Evolutionary conservation across 495 filamentous ascomycete genomes (phyloP).

Genomic region (Xylaria longipes): DNA sequence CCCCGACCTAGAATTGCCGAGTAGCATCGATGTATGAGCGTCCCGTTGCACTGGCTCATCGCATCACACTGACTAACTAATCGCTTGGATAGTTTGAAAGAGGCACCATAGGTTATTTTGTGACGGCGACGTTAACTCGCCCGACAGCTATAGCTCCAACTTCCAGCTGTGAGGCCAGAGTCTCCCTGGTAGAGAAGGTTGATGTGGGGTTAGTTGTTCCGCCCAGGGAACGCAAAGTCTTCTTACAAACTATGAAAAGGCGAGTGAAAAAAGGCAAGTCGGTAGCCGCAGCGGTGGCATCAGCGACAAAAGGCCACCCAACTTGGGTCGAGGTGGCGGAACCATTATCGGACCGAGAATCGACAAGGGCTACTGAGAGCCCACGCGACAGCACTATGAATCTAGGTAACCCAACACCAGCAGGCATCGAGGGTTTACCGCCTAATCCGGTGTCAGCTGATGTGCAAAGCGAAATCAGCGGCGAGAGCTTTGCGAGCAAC

Average conservation of each 20-base stretch:
- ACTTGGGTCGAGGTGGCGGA: constrained; percentile 39
- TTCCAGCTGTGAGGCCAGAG: constrained; percentile 75
- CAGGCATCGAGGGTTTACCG: constrained; percentile 30
- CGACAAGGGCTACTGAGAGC: constrained; percentile 48
- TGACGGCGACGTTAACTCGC: constrained; percentile 87
- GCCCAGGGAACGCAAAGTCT: constrained; percentile 75
- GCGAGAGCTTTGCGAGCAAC: constrained; percentile 51
- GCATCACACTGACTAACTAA: constrained; percentile 34
- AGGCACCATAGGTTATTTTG: constrained; percentile 88
- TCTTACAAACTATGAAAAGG: constrained; percentile 74
- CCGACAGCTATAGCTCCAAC: constrained; percentile 87
- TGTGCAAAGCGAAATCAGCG: constrained; percentile 53
- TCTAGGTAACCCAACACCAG: constrained; percentile 42
- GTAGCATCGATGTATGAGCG: constrained; percentile 85
- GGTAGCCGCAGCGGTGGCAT: constrained; percentile 33
- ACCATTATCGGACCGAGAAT: constrained; percentile 45
- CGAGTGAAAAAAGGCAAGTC: constrained; percentile 60
- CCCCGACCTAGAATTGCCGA: constrained; percentile 81
- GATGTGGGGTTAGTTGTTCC: constrained; percentile 61
- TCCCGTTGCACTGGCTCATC: constrained; percentile 4
- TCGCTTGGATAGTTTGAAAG: constrained; percentile 78
- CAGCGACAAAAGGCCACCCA: constrained; percentile 27
- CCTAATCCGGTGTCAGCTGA: constrained; percentile 48
- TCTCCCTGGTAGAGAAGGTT: constrained; percentile 75
- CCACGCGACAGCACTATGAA: constrained; percentile 51